These are phyloP conservation scores for Cutaneotrichosporon dermatis DNA, from an alignment of 1,284 basidiomycete species.

Conservation along the genomic window DNA sequence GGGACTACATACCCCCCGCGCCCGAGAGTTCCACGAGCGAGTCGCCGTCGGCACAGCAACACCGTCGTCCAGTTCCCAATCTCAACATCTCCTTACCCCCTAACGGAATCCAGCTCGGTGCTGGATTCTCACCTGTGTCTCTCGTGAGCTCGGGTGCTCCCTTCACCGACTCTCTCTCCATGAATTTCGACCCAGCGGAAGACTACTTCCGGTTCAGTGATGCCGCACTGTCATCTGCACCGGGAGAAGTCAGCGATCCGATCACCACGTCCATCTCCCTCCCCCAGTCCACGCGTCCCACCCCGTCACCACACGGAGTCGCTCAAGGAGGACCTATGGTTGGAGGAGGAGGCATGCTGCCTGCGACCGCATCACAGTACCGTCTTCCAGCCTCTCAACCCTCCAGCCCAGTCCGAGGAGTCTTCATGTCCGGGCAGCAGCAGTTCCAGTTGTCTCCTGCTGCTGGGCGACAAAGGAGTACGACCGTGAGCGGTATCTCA, in stretches of 20 bases:
- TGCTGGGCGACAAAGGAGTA: slow-evolving; percentile 36
- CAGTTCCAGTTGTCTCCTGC: slow-evolving; percentile 17
- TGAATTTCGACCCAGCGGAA: slow-evolving; percentile 21
- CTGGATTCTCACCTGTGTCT: slow-evolving; percentile 31
- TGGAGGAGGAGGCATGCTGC: neutral
- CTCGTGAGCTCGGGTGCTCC: slow-evolving; percentile 35
- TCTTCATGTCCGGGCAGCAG: slow-evolving; percentile 27
- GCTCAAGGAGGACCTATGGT: neutral
- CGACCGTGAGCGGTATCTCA: slow-evolving; percentile 41
- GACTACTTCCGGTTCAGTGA: slow-evolving; percentile 43
- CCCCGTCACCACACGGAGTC: neutral
- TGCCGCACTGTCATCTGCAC: slow-evolving; percentile 13
- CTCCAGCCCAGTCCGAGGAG: slow-evolving; percentile 35
- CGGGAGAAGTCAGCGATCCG: neutral
- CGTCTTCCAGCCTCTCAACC: slow-evolving; percentile 43
- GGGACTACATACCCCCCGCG: slow-evolving; percentile 39
- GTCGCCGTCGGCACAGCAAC: slow-evolving; percentile 8
- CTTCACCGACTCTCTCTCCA: slow-evolving; percentile 30
- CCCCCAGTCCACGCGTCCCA: neutral
- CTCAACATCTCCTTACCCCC: slow-evolving; percentile 34
- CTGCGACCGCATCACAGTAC: slow-evolving; percentile 10
- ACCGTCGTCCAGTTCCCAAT: slow-evolving; percentile 36
- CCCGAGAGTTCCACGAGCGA: slow-evolving; percentile 23
- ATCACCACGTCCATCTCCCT: neutral
- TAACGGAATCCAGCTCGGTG: slow-evolving; percentile 17